Percentiles rank a stretch among this genome's conserved stretches.
phyloP scores from a whole-genome alignment of 164 flowering plant genomes.

The Platanus orientalis region DNA sequence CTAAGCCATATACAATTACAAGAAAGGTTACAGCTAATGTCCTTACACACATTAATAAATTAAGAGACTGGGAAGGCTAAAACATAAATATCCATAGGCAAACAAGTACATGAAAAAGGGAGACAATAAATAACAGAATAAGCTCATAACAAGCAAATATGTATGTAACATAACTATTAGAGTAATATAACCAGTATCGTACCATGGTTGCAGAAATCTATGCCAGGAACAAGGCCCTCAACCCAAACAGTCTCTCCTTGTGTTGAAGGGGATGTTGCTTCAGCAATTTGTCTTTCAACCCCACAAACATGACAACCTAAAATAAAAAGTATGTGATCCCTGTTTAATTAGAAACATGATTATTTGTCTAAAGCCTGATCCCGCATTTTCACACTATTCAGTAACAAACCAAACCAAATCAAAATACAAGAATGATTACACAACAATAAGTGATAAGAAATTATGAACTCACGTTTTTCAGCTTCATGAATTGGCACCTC shows the following conservation, averaged over 20 bases:
- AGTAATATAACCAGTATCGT: conserved; percentile 16
- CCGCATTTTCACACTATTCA: conserved; percentile 3
- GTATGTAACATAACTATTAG: not conserved
- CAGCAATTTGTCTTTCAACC: conserved; percentile 19
- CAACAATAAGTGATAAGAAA: not conserved
- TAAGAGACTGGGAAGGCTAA: no score
- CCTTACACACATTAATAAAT: no score
- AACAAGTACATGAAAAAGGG: no score
- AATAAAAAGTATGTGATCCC: not conserved
- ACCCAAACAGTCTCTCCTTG: conserved; percentile 74
- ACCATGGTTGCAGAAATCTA: conserved; percentile 99
- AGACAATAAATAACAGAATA: not conserved
- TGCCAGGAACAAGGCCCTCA: conserved; percentile 97
- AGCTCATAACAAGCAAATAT: not conserved
- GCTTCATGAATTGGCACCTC: conserved; percentile 20
- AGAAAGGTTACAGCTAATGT: no score
- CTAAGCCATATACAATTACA: no score
- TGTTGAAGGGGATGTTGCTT: conserved; percentile 20
- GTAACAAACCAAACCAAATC: not conserved
- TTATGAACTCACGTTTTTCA: conserved; percentile 32
- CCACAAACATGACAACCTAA: conserved; percentile 17
- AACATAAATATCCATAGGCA: no score
- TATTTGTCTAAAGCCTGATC: not conserved
- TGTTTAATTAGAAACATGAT: not conserved
- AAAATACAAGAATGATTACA: not conserved